These are phyloP conservation scores for Heteromeles arbutifolia DNA, from an alignment of 306 rosid species.

Conservation along the genomic window DNA sequence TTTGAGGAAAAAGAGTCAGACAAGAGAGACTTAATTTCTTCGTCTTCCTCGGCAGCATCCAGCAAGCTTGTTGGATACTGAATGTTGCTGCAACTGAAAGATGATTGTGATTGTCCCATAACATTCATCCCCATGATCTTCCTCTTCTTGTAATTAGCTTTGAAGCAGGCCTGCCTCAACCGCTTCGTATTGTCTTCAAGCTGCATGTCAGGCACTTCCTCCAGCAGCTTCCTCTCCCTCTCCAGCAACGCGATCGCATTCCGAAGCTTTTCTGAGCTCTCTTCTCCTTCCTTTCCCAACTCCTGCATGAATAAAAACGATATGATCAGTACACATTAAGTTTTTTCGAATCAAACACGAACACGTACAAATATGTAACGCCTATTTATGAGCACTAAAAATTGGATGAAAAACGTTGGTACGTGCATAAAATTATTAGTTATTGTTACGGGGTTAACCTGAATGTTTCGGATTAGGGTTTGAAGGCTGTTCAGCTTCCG, in stretches of 20 bases:
- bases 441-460: conserved; percentile 21
- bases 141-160: conserved; percentile 85
- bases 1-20: conserved; percentile 23
- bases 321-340: not conserved
- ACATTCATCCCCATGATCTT: conserved; percentile 25
- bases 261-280: conserved; percentile 37
- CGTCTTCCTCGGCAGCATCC: conserved; percentile 19
- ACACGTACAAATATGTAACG: not conserved
- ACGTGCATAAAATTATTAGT: not conserved
- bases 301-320: conserved; percentile 30
- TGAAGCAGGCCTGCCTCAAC: conserved; percentile 84
- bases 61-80: not conserved
- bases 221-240: conserved; percentile 64
- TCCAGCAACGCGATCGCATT: conserved; percentile 50
- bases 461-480: conserved; percentile 58
- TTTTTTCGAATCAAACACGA: not conserved
- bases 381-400: not conserved
- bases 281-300: conserved; percentile 33
- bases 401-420: not conserved
- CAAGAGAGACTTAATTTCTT: conserved; percentile 28
- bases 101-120: not conserved
- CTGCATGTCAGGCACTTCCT: conserved; percentile 66
- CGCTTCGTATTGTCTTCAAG: conserved; percentile 56
- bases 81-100: not conserved
- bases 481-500: conserved; percentile 78